Conservation (phyloP, 73 alveolate genomes). For the Tetrahymena borealis region DNA sequence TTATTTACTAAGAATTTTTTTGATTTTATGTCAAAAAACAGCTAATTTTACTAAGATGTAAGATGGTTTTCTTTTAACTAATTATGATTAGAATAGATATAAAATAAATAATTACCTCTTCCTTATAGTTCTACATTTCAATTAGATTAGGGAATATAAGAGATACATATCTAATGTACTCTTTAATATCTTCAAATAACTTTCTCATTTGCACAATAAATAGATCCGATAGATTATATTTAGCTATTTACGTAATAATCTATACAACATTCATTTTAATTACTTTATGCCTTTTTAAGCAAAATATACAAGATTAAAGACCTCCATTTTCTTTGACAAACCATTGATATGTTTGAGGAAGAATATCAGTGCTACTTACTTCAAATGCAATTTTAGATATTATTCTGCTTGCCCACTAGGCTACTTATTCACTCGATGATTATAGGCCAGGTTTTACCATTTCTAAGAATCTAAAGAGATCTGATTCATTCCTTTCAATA, state of each 20-base stretch:
- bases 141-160: background rate
- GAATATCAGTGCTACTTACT: constrained; percentile 44
- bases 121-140: constrained; percentile 3
- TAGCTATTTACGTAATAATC: constrained; percentile 14
- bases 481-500: constrained; percentile 16
- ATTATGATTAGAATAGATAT: too few relatives aligned
- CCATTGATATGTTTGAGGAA: constrained; percentile 71
- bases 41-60: too few relatives aligned
- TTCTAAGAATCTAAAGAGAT: constrained; percentile 15
- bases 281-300: constrained; percentile 61
- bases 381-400: constrained; percentile 60
- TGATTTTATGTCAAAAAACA: too few relatives aligned
- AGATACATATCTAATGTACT: background rate
- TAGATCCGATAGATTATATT: constrained; percentile 30
- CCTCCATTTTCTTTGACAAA: constrained; percentile 69
- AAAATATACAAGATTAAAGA: constrained; percentile 63
- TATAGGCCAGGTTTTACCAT: constrained; percentile 64
- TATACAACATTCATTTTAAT: constrained; percentile 11
- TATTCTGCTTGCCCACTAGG: constrained; percentile 51
- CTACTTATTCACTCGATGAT: constrained; percentile 55
- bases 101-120: background rate
- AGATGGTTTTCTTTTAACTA: too few relatives aligned
- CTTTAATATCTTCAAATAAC: constrained; percentile 18
- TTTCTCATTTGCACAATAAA: constrained; percentile 41
- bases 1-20: too few relatives aligned